Evolutionary conservation across 1,284 basidiomycete species (phyloP).

Genomic region (Cutaneotrichosporon cutaneum): DNA sequence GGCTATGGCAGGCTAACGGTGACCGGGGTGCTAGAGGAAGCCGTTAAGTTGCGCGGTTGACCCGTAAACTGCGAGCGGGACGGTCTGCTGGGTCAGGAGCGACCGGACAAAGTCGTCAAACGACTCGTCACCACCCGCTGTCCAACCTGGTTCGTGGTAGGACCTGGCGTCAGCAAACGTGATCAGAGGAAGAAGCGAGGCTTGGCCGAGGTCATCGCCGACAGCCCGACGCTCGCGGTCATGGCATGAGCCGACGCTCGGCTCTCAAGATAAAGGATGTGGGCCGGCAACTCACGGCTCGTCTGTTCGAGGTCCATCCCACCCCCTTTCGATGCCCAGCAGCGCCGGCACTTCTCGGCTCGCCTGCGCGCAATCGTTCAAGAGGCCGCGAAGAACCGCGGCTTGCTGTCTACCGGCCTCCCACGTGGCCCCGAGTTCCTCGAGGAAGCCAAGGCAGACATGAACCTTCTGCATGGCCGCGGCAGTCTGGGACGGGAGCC

Average conservation of each 20-base stretch:
- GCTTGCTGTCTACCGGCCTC: constrained; percentile 16
- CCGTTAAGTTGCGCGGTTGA: not conserved
- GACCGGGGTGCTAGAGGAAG: not conserved
- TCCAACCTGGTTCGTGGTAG: not conserved
- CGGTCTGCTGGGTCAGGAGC: constrained; percentile 16
- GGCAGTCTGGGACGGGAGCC: constrained; percentile 5
- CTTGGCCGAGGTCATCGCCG: too few species aligned
- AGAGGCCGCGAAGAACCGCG: constrained; percentile 13
- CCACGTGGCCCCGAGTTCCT: constrained; percentile 19
- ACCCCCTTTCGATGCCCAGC: constrained; percentile 1
- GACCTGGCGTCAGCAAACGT: not conserved
- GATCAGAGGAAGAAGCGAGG: not conserved
- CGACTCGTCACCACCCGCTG: constrained; percentile 5
- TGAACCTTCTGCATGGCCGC: constrained; percentile 15
- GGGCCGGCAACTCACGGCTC: not conserved
- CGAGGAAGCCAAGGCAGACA: constrained; percentile 13
- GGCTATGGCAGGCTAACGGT: too few species aligned
- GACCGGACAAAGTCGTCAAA: constrained; percentile 17
- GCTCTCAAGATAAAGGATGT: not conserved
- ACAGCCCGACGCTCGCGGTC: too few species aligned
- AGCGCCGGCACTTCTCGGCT: constrained; percentile 9
- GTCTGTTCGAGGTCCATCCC: not conserved
- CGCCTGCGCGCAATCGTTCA: constrained; percentile 15
- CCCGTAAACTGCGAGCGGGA: constrained; percentile 6
- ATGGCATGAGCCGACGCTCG: not conserved